Evolutionary conservation across 1,139 yeast species (phyloP).

Genomic region (Debaryomyces robertsiae): DNA sequence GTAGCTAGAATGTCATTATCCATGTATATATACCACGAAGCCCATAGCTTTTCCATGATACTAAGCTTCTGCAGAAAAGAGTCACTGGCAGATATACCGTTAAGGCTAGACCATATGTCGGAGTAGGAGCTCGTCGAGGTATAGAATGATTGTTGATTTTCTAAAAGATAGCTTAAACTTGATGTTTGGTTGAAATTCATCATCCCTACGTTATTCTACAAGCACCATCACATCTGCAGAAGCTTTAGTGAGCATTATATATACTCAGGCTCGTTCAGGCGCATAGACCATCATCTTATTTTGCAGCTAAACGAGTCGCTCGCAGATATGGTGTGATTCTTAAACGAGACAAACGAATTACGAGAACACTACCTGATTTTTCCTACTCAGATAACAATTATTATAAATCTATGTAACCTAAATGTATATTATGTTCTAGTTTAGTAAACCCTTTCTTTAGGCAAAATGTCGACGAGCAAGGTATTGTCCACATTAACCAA

Average conservation of each 20-base stretch:
- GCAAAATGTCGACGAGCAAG: constrained; percentile 75
- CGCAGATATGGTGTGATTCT: too few species aligned
- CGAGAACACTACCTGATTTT: too few species aligned
- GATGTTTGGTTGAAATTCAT: constrained; percentile 15
- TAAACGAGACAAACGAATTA: not conserved
- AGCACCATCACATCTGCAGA: not conserved
- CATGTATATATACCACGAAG: constrained; percentile 72
- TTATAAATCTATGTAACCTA: constrained; percentile 2
- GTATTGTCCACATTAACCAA: constrained; percentile 51
- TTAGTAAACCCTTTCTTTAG: constrained; percentile 75
- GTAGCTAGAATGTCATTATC: constrained; percentile 81
- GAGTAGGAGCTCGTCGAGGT: constrained; percentile 10
- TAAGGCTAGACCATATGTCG: constrained; percentile 13
- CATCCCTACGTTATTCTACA: not conserved
- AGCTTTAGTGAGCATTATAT: too few species aligned
- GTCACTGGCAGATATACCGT: constrained; percentile 12
- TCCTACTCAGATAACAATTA: not conserved
- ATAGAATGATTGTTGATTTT: constrained; percentile 7
- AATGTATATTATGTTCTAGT: not conserved
- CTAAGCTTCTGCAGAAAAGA: constrained; percentile 21
- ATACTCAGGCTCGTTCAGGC: too few species aligned
- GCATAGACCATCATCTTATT: too few species aligned
- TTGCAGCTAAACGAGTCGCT: too few species aligned
- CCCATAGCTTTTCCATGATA: constrained; percentile 69
- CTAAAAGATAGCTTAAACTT: constrained; percentile 14